Base-by-base conservation (phyloP, 1,139 yeast species). In the Taphrina communis region DNA sequence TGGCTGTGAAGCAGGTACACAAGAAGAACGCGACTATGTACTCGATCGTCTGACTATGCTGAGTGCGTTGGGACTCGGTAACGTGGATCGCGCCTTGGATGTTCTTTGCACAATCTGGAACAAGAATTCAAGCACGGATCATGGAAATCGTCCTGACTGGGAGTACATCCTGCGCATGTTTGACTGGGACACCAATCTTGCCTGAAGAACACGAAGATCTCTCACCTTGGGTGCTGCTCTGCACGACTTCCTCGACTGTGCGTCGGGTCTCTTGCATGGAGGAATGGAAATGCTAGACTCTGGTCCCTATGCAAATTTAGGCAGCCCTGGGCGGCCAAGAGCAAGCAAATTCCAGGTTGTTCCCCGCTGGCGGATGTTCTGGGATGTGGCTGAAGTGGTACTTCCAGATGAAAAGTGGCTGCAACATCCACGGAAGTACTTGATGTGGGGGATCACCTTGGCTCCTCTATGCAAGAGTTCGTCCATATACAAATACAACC, bases 71-170 rank as follows among this genome's bases (percentile, higher is more conserved):
- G 61, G 61, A 1, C 51, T 57, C 25, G 61, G 61, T n/a, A 39
- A 57, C 19, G 61, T 57, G 7, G 61, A 57, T 57, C 61, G 61
- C 17, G 61, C 61, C 12, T 17, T 57, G n/a, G 61, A 57, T 17
- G 61, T 57, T 14, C 51, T 57, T 14, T 14, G 8, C 35, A 31
- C 51, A 14, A 39, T 57, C n/a, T 57, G 61, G 61, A 57, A 12
- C 25, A 14, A n/a, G 36, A 12, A 41, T 42, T 14, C 9, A 21
- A 17, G 21, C n/a, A 39, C 36, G 25, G 12, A 31, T 12, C 14
- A 17, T 41, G 38, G 36, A 12, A 11, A 38, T 14, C 51, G 25
- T 11, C 48, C 25, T 9, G 51, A 57, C 11, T 57, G 61, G 61
- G 17, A 31, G 7, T 12, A 39, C 17, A 57, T 57, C 51, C 36